Evolutionary conservation across 192 early-diverging fungal genomes (phyloP).

Genomic region (Endogone sp.): DNA sequence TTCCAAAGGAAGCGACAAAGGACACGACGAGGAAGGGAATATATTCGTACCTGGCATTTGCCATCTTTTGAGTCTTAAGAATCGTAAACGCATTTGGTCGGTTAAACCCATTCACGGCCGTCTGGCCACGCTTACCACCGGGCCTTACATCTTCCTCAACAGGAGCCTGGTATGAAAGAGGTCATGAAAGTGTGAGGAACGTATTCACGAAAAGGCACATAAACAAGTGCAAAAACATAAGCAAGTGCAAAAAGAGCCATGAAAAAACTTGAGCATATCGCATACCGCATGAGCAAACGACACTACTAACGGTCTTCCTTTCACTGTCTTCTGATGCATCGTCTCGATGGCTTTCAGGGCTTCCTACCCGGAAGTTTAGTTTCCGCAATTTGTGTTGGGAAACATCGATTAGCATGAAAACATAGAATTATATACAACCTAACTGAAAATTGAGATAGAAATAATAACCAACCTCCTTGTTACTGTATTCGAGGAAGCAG

Average conservation of each 20-base stretch:
- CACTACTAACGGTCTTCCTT: constrained; percentile 54
- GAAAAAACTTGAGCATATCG: neutral
- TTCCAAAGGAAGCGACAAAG: neutral
- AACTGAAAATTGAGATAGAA: neutral
- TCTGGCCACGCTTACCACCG: constrained; percentile 23
- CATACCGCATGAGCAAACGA: constrained; percentile 53
- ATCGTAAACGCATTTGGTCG: constrained; percentile 40
- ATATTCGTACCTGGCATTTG: constrained; percentile 31
- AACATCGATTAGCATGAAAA: neutral
- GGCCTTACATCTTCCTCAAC: constrained; percentile 31
- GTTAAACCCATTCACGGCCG: constrained; percentile 25
- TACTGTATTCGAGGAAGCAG: constrained; percentile 63
- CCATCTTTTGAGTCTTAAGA: constrained; percentile 40
- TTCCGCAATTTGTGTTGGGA: neutral
- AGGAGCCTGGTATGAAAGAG: constrained; percentile 27
- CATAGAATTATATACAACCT: neutral
- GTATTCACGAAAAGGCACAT: neutral
- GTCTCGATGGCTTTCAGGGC: constrained; percentile 49
- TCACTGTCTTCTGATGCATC: constrained; percentile 52
- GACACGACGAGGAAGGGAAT: neutral
- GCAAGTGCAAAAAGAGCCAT: constrained; percentile 1
- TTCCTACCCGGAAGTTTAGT: constrained; percentile 21
- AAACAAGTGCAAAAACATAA: neutral
- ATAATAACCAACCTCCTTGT: constrained; percentile 31
- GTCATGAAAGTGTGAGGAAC: neutral